Evolutionary conservation across 2,329 filamentous ascomycete species (phyloP), one percentile per base, ranked within the genome.

Genomic region (Boeremia exigua): DNA sequence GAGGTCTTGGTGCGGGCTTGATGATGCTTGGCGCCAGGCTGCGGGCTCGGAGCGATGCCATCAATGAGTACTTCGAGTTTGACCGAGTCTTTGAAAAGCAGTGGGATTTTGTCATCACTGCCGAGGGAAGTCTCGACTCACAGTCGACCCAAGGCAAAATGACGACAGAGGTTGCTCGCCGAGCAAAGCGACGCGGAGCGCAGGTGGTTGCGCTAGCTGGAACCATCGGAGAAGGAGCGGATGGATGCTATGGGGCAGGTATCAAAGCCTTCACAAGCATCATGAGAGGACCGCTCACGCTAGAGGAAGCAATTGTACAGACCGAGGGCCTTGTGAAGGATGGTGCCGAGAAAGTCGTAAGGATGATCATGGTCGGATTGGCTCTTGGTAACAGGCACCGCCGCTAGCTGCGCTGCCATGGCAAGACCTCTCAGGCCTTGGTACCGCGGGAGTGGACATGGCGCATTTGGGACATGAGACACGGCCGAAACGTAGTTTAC

Each of bases 111-210:
- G 79, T 83, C 0, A 73, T 84, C 58, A 84, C 81, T 0, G 82
- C 81, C 1, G 82, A 84, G 61, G 81, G 82, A 0, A 79, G 80
- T 9, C 76, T 84, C 14, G 82, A 84, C 58, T 75, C 77, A 40
- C 82, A 84, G 59, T 82, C 81, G 0, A 78, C 81, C 0, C 71
- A 75, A 38, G 82, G 82, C 2, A 84, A 84, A 63, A 82, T 84
- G 59, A 81, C 82, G 8, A 81, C 78, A 3, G 81, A 84, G 63
- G 77, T 84, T 25, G 82, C 81, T 9, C 70, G 75, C 48, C 75
- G 80, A 9, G 81, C 81, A 3, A 80, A 78, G 62, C 69, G 70
- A 47, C 75, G 75, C 56, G 75, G 77, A 4, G 71, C 81, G 3
- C 80, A 80, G 0, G 81, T 84, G 2, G 79, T 82, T 27, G 69